A percentile compares a stretch with the other conserved stretches of the same genome.
phyloP scores from a whole-genome alignment of 768 basidiomycete genomes.

The Guyanaporus albipodus region DNA sequence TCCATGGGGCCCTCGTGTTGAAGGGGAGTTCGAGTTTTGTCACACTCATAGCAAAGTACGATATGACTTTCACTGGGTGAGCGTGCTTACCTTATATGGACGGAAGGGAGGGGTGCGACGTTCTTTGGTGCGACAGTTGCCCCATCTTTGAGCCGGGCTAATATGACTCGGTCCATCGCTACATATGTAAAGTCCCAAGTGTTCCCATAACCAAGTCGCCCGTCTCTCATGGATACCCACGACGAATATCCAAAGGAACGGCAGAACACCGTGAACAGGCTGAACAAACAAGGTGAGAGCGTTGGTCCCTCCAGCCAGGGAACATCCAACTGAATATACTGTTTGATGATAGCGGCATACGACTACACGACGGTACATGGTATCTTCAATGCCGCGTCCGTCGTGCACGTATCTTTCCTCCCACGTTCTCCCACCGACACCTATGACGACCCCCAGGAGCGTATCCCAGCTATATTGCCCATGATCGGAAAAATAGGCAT shows the following conservation, averaged over 20 bases:
- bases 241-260: constrained; percentile 38
- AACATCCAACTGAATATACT: neutral
- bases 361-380: constrained; percentile 21
- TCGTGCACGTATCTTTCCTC: constrained; percentile 24
- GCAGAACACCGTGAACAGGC: constrained; percentile 25
- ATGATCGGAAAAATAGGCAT: constrained; percentile 25
- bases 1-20: no score
- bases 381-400: constrained; percentile 22
- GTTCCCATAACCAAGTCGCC: no score
- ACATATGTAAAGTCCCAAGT: no score
- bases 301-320: neutral
- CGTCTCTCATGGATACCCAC: constrained; percentile 46
- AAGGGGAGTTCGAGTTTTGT: no score
- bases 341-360: constrained; percentile 14
- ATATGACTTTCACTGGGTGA: no score
- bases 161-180: no score
- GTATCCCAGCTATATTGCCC: constrained; percentile 21
- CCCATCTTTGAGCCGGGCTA: no score
- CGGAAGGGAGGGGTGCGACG: no score
- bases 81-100: no score
- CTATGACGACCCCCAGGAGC: constrained; percentile 9
- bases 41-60: no score
- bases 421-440: constrained; percentile 13
- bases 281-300: constrained; percentile 20
- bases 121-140: no score